phyloP scores from a whole-genome alignment of 345 rosid species.

The Linum usitatissimum region DNA sequence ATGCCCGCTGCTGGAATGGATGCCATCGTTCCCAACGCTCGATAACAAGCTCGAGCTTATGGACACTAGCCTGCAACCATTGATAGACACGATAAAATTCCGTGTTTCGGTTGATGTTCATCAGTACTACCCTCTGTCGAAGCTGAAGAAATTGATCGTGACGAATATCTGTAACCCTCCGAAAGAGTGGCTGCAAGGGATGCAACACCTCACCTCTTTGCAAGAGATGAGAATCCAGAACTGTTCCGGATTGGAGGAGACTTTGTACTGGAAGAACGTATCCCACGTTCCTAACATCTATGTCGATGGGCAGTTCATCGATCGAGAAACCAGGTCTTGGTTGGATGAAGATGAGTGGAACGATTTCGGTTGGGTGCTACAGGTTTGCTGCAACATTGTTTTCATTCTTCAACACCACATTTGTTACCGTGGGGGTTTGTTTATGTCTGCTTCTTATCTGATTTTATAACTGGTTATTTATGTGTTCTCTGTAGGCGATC shows the following conservation, averaged over 20 bases:
- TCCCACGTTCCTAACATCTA: neutral
- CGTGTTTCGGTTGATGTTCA: too few relatives aligned
- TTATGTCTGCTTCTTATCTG: too few relatives aligned
- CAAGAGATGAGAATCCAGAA: neutral
- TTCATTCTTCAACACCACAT: too few relatives aligned
- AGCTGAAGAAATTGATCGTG: neutral
- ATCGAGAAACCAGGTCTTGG: neutral
- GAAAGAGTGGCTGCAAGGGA: neutral
- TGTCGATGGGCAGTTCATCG: neutral
- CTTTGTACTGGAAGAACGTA: neutral
- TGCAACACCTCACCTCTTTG: neutral
- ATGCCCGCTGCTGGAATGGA: neutral
- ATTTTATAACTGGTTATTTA: too few relatives aligned
- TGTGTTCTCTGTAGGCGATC: too few relatives aligned
- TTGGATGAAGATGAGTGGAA: neutral
- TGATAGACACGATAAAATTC: too few relatives aligned
- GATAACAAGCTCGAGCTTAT: neutral
- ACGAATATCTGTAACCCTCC: neutral
- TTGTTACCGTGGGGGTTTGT: too few relatives aligned
- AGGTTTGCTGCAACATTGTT: neutral
- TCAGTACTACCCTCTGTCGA: neutral
- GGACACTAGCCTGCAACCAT: neutral
- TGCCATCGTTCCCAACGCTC: neutral
- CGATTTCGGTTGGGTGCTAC: neutral
- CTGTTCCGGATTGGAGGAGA: neutral